phyloP scores from a whole-genome alignment of 108 stramenopile species.

The Halocafeteria seosinensis region DNA sequence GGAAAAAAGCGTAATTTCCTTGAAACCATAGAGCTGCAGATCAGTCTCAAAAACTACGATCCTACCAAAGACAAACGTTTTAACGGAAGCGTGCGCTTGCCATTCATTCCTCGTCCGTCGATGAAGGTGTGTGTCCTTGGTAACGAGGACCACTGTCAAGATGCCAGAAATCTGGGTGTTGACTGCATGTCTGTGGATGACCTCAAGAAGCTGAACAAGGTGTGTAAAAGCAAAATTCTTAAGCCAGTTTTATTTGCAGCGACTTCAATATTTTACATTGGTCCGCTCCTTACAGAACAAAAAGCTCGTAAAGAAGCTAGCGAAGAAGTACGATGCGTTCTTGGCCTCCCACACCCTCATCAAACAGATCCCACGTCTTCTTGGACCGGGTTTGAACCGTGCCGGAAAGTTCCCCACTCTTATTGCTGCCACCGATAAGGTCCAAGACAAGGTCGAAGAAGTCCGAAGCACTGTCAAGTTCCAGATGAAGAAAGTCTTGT shows the following conservation, averaged over 20 bases:
- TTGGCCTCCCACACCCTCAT: conserved; percentile 94
- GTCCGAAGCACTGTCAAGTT: conserved; percentile 98
- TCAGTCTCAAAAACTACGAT: conserved; percentile 98
- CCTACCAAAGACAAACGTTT: conserved; percentile 99
- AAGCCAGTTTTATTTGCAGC: no score
- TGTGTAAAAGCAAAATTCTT: no score
- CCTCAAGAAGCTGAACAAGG: conserved; percentile 99
- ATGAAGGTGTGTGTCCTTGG: conserved; percentile 95
- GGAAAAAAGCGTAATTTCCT: conserved; percentile 99
- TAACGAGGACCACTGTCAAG: conserved; percentile 92
- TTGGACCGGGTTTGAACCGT: conserved; percentile 98
- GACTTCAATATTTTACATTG: no score
- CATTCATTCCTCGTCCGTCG: conserved; percentile 72
- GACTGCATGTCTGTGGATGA: conserved; percentile 93
- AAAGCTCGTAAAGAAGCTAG: conserved; percentile 99
- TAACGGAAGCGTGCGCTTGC: conserved; percentile 97
- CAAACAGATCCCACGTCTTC: conserved; percentile 97
- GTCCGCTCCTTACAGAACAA: no score
- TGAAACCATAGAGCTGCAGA: conserved; percentile 91
- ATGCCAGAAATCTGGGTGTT: conserved; percentile 88
- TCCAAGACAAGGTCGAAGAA: conserved; percentile 96
- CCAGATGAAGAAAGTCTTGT: conserved; percentile 99
- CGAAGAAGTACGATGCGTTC: conserved; percentile 99
- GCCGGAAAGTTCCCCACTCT: conserved; percentile 99
- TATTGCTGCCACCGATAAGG: conserved; percentile 63